Evolutionary conservation across 1,284 basidiomycete genomes (phyloP).

Genomic region (Fistulina hepatica): DNA sequence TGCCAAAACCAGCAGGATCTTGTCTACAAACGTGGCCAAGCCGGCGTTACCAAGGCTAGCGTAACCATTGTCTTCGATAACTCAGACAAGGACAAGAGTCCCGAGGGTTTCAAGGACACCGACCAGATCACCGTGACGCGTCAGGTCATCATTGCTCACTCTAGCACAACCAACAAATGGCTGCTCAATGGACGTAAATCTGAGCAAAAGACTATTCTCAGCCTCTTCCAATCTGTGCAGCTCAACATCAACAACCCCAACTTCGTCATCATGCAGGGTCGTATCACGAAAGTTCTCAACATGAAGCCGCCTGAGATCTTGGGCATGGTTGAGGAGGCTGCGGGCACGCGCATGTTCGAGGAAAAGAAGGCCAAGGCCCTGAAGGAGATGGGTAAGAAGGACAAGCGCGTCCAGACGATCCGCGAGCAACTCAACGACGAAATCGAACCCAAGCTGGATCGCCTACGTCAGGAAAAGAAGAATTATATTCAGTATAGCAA

Average conservation of each 20-base stretch:
- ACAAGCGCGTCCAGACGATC: constrained; percentile 92
- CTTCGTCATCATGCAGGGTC: constrained; percentile 99
- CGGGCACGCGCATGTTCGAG: constrained; percentile 98
- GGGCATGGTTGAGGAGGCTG: constrained; percentile 98
- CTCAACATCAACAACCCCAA: constrained; percentile 99
- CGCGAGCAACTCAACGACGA: constrained; percentile 75
- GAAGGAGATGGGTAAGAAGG: constrained; percentile 96
- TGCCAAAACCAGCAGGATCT: constrained; percentile 87
- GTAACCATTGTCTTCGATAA: constrained; percentile 99
- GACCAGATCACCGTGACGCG: constrained; percentile 95
- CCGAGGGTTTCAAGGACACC: constrained; percentile 74
- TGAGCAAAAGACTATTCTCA: constrained; percentile 81
- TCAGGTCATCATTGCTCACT: constrained; percentile 55
- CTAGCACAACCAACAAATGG: constrained; percentile 73
- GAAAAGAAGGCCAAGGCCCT: constrained; percentile 96
- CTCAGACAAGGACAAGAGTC: constrained; percentile 82
- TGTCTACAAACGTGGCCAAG: constrained; percentile 97
- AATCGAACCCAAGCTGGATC: constrained; percentile 91
- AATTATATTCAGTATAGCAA: constrained; percentile 90
- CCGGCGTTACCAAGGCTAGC: constrained; percentile 93
- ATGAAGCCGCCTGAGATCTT: constrained; percentile 98
- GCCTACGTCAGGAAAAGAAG: constrained; percentile 83
- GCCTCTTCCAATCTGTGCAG: constrained; percentile 93
- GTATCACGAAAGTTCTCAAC: constrained; percentile 90
- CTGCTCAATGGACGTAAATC: constrained; percentile 95